Percentiles rank a stretch among this genome's conserved stretches.
Conservation (phyloP, 352 stramenopile genomes). For the Discostella stelligera region DNA sequence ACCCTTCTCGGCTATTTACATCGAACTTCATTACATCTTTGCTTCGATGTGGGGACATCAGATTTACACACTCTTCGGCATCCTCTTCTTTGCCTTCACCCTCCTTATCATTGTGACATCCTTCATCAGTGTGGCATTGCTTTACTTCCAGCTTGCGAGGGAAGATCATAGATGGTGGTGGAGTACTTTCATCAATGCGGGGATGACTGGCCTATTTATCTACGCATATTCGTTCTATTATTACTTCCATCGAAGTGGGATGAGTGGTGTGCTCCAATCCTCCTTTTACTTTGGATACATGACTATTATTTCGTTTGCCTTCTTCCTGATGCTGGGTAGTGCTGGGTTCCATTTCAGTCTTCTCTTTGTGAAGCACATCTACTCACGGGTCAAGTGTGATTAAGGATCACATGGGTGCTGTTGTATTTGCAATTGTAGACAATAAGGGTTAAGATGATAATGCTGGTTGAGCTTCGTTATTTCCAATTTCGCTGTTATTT, state of each 20-base stretch:
- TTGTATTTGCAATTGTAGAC: too few relatives aligned
- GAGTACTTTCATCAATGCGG: conserved; percentile 92
- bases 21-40: conserved; percentile 98
- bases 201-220: conserved; percentile 93
- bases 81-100: conserved; percentile 93
- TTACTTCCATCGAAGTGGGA: conserved; percentile 89
- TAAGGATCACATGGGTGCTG: too few relatives aligned
- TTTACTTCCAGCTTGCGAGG: conserved; percentile 96
- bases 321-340: conserved; percentile 96
- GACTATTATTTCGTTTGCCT: conserved; percentile 93
- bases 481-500: too few relatives aligned
- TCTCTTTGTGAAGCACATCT: conserved; percentile 96
- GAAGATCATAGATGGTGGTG: conserved; percentile 98
- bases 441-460: too few relatives aligned
- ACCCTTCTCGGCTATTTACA: conserved; percentile 97
- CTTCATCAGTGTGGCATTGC: conserved; percentile 95
- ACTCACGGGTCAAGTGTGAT: conserved; percentile 95
- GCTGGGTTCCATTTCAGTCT: conserved; percentile 94
- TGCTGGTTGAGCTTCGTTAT: too few relatives aligned
- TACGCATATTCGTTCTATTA: conserved; percentile 95
- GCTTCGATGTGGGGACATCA: conserved; percentile 96
- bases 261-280: conserved; percentile 92
- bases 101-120: conserved; percentile 94
- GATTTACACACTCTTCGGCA: conserved; percentile 98
- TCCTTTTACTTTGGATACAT: conserved; percentile 99